Conservation (phyloP, 768 basidiomycete genomes). For the Suillus paluster region DNA sequence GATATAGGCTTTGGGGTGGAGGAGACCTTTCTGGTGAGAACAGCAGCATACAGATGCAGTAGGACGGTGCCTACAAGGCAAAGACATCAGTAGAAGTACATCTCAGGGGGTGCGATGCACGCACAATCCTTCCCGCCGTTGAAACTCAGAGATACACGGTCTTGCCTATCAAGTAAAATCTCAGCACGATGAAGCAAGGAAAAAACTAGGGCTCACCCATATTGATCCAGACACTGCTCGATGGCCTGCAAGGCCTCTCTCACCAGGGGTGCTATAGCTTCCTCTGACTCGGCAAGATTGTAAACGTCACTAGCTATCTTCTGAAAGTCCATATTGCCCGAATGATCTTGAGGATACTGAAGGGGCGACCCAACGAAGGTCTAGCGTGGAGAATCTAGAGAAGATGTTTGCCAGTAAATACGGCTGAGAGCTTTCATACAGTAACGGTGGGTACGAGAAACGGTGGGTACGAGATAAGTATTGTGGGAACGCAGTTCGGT, state of each 20-base stretch:
- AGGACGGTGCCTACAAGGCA: conserved; percentile 82
- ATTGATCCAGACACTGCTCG: conserved; percentile 71
- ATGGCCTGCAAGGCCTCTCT: conserved; percentile 85
- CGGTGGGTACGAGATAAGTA: conserved; percentile 4
- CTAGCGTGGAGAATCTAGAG: conserved; percentile 10
- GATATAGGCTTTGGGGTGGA: conserved; percentile 52
- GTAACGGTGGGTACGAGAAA: conserved; percentile 7
- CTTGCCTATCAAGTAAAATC: conserved; percentile 49
- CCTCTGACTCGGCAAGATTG: conserved; percentile 55
- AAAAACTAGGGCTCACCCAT: conserved; percentile 66
- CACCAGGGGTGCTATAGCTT: conserved; percentile 62
- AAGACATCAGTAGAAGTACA: conserved; percentile 8
- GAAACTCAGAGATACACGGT: conserved; percentile 86
- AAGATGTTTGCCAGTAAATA: conserved; percentile 11
- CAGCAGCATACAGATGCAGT: conserved; percentile 84
- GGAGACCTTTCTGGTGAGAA: conserved; percentile 51
- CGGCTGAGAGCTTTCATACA: conserved; percentile 17
- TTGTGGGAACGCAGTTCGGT: conserved; percentile 20
- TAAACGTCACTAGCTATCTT: conserved; percentile 64
- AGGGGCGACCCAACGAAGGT: conserved; percentile 7
- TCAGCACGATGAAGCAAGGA: conserved; percentile 10
- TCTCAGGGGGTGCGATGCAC: conserved; percentile 27
- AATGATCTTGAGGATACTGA: conserved; percentile 2
- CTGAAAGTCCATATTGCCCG: conserved; percentile 50
- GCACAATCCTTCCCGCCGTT: conserved; percentile 99